These are phyloP conservation scores for Verticillium isaacii DNA, from an alignment of 2,329 filamentous ascomycete genomes.

Conservation along the genomic window DNA sequence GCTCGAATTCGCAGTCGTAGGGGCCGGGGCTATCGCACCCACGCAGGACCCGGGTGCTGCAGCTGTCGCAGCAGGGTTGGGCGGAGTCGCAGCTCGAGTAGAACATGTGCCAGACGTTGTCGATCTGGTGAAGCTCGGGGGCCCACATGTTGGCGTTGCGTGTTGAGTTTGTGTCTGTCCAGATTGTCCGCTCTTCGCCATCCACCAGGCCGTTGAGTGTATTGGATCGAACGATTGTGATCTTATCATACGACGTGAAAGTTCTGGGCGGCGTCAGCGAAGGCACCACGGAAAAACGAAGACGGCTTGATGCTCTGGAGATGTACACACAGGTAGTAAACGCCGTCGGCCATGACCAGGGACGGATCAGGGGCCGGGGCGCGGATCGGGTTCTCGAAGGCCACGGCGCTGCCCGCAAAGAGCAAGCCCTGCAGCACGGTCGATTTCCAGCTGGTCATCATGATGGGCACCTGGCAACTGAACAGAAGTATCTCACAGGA, in stretches of 20 bases:
- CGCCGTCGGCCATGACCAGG: background rate
- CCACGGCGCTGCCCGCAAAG: background rate
- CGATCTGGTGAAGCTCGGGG: constrained; percentile 14
- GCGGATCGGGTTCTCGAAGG: constrained; percentile 1
- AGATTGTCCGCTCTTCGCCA: constrained; percentile 4
- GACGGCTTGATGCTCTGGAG: background rate
- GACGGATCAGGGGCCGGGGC: constrained; percentile 1
- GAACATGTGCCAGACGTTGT: constrained; percentile 14
- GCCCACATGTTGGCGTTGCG: constrained; percentile 12
- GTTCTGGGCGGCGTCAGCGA: background rate
- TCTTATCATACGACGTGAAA: constrained; percentile 1
- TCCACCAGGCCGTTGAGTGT: constrained; percentile 1
- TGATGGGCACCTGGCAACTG: background rate
- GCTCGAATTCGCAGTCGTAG: constrained; percentile 1
- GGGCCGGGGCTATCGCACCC: background rate
- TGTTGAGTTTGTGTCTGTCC: constrained; percentile 4
- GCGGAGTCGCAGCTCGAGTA: constrained; percentile 11
- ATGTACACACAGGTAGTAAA: background rate
- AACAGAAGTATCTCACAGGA: too few relatives aligned
- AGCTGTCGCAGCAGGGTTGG: constrained; percentile 8
- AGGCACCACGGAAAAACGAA: too few relatives aligned
- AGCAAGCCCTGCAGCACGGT: background rate
- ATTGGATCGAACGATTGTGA: background rate
- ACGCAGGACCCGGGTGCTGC: constrained; percentile 3
- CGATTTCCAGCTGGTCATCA: background rate